Evolutionary conservation across 148 eudicot species (phyloP).

Genomic region (Dysphania ambrosioides): DNA sequence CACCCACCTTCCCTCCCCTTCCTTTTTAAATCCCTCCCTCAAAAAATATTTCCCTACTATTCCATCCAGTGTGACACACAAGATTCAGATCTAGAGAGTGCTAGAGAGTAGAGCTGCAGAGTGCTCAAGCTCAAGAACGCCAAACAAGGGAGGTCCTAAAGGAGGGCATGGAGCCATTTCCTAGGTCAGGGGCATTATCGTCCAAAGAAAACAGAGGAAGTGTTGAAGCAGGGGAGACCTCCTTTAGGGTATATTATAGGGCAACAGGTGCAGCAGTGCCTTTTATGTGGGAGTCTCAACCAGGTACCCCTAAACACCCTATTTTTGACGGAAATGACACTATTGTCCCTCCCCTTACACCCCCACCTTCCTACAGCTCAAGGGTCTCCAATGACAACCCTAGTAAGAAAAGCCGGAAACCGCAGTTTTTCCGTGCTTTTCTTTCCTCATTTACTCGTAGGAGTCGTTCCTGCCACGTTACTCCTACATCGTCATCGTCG

Average conservation of each 20-base stretch:
- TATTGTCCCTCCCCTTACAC: conserved; percentile 39
- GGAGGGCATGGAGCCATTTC: neutral
- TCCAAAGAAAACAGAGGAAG: conserved; percentile 16
- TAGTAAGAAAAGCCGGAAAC: conserved; percentile 11
- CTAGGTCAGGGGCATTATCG: conserved; percentile 23
- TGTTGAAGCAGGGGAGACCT: conserved; percentile 21
- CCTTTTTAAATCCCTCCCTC: neutral
- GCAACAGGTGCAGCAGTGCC: conserved; percentile 36
- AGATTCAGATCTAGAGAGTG: conserved; percentile 32
- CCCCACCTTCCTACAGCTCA: conserved; percentile 34
- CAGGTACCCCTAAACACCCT: conserved; percentile 51
- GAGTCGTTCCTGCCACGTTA: conserved; percentile 14
- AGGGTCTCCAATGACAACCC: neutral
- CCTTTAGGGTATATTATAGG: conserved; percentile 36
- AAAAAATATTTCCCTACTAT: neutral
- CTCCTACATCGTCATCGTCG: conserved; percentile 7
- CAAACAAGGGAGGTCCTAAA: no score
- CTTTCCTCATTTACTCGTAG: conserved; percentile 16
- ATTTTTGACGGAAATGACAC: conserved; percentile 21
- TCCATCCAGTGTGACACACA: conserved; percentile 4
- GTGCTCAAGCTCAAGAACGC: no score
- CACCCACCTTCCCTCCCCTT: neutral
- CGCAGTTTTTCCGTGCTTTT: conserved; percentile 9
- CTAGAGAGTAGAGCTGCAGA: neutral
- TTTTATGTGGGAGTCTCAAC: conserved; percentile 46